phyloP scores from a whole-genome alignment of 306 rosid genomes.

The Dryas octopetala region DNA sequence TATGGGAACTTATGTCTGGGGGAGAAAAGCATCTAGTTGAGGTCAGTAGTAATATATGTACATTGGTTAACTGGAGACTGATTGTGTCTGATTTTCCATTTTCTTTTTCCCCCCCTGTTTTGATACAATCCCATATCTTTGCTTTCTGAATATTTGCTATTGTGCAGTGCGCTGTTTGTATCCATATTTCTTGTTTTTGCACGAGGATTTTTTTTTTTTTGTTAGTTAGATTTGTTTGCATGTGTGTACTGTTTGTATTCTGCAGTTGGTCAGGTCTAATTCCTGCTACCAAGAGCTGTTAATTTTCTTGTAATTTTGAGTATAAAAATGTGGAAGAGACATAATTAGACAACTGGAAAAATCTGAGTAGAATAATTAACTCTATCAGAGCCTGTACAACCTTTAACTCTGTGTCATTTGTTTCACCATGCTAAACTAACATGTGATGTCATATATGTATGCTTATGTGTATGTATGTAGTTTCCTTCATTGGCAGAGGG shows the following conservation, averaged over 20 bases:
- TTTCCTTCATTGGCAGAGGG: neutral
- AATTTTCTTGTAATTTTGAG: neutral
- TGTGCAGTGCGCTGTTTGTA: neutral
- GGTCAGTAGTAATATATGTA: conserved; percentile 41
- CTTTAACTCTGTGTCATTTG: neutral
- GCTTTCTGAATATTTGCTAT: neutral
- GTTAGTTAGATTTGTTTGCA: neutral
- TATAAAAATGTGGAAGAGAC: neutral
- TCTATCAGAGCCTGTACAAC: neutral
- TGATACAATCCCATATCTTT: neutral
- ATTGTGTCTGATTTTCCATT: neutral
- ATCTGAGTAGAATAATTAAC: neutral
- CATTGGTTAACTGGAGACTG: neutral
- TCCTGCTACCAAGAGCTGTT: neutral
- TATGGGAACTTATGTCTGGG: conserved; percentile 91
- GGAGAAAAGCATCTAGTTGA: conserved; percentile 86
- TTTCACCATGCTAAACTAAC: neutral
- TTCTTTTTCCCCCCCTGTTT: neutral
- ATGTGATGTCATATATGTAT: neutral
- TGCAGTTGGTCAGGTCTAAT: neutral
- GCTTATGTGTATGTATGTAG: neutral
- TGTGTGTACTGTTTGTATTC: neutral
- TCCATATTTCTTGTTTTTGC: neutral
- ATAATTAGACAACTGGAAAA: neutral
- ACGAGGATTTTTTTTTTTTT: neutral